Conservation (phyloP, 2,329 filamentous ascomycete species). For the Fusarium begoniae region DNA sequence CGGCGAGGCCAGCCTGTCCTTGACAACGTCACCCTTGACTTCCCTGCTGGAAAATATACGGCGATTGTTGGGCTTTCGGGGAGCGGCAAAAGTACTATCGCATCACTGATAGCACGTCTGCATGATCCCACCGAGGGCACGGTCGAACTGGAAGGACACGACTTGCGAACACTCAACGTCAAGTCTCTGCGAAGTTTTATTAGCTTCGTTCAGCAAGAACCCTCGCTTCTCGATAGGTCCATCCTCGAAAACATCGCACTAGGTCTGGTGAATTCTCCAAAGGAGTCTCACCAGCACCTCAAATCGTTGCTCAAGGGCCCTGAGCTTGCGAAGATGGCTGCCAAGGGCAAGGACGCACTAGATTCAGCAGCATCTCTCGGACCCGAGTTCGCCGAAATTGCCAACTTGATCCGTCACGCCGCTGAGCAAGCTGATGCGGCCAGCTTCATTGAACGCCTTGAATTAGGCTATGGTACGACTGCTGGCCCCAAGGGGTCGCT, state of each 20-base stretch:
- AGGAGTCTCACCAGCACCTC: background rate
- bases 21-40: background rate
- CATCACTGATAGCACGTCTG: background rate
- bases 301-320: background rate
- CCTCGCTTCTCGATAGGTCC: background rate
- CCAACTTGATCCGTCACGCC: background rate
- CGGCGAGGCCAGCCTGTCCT: background rate
- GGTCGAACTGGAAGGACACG: background rate
- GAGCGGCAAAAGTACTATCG: background rate
- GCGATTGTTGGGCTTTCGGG: background rate
- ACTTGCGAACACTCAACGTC: background rate
- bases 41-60: background rate
- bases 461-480: conserved; percentile 61
- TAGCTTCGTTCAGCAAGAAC: background rate
- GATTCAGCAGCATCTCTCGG: background rate
- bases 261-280: background rate
- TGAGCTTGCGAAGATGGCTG: background rate
- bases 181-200: background rate
- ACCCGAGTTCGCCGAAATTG: background rate
- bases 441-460: conserved; percentile 62
- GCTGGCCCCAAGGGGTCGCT: conserved; percentile 64
- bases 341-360: background rate
- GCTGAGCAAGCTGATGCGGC: conserved; percentile 34
- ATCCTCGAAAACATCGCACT: background rate
- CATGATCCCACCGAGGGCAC: background rate